Percentiles rank a stretch among this genome's conserved stretches.
Conservation (phyloP, 2,329 filamentous ascomycete genomes). For the Penicillium expansum region DNA sequence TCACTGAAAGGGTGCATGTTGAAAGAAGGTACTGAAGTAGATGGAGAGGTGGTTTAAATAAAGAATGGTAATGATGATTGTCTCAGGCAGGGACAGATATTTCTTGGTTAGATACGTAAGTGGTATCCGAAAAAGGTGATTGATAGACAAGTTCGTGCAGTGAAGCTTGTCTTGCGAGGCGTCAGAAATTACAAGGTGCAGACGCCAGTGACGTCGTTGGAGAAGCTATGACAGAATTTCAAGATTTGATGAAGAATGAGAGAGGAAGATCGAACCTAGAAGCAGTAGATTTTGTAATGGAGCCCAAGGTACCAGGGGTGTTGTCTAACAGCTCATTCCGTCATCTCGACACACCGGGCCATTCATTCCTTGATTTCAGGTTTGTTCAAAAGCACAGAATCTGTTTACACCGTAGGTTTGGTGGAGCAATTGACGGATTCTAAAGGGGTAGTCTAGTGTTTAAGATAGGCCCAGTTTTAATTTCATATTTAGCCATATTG, state of each 20-base stretch:
- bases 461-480: background rate
- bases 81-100: background rate
- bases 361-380: constrained; percentile 18
- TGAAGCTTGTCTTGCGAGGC: constrained; percentile 9
- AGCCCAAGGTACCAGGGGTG: background rate
- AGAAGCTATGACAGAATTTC: constrained; percentile 5
- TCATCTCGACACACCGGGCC: background rate
- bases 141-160: constrained; percentile 15
- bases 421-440: background rate
- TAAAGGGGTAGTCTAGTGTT: background rate
- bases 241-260: background rate
- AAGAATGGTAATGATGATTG: constrained; percentile 2
- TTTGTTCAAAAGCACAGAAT: background rate
- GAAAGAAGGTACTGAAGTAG: background rate
- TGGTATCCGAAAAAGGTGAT: constrained; percentile 18
- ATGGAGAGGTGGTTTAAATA: constrained; percentile 6
- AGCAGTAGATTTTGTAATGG: background rate
- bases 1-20: constrained; percentile 33
- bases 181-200: background rate
- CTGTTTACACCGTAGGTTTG: background rate
- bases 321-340: constrained; percentile 9
- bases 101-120: constrained; percentile 18
- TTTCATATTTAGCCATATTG: background rate
- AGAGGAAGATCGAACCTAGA: background rate
- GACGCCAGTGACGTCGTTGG: constrained; percentile 6